Evolutionary conservation across 352 stramenopile species (phyloP), one percentile per base, ranked within the genome.

Genomic region (Globisporangium lucens): DNA sequence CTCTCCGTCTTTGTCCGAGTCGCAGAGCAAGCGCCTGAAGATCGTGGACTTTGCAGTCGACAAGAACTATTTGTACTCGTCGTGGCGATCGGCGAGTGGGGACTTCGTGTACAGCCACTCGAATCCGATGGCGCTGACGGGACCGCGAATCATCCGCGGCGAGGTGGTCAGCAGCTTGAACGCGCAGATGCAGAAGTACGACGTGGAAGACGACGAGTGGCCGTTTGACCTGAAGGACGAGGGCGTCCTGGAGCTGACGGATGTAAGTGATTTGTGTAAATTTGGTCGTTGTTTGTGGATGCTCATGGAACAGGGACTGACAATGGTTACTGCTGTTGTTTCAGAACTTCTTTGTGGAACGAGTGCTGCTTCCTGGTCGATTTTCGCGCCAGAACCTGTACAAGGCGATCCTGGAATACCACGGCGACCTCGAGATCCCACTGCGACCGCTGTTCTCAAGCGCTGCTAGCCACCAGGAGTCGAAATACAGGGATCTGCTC

Each of bases 21-120:
- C 71, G 47, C 46, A 49, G 1, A 77, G 80, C 35, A 76, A 84
- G 30, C 73, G 82, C 1, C 67, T 89, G 2, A 87, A 85, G 58
- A 82, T 93, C 64, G 79, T 93, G 24, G 83, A 91, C 60, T 91
- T 93, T 69, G 76, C 77, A 0, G 76, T 91, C 10, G 80, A 93
- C 49, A 81, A 89, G 49, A 83, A 80, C 30, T 82, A 80, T 27
- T 59, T 93, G 41, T 91, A 88, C 49, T 91, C 82, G n/a, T 82
- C 80, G 1, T 93, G 85, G 85, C 75, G 85, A 1, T 90, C 82
- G 12, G 59, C 85, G 8, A 77, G 74, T 55, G 79, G 82, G 0
- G 80, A 91, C 33, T 78, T 83, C 20, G 72, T 90, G 15, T 90
- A 77, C 65, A 82, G 81, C 24, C 83, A 93, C 59, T 65, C 77